phyloP scores from a whole-genome alignment of 2,329 filamentous ascomycete species.

The Uncinocarpus reesii region DNA sequence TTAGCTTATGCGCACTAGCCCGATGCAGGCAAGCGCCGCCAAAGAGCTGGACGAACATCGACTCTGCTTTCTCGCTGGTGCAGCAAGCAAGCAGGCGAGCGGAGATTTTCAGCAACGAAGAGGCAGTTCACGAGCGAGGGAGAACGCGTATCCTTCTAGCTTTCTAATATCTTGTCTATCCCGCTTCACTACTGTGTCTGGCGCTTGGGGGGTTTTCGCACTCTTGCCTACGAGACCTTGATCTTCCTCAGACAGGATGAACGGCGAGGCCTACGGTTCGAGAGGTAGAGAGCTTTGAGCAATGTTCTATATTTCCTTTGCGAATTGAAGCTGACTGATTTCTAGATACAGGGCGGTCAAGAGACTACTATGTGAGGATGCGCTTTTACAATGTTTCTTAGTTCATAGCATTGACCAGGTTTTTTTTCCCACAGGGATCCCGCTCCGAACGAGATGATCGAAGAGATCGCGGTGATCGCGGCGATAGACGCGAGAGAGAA shows the following conservation, averaged over 20 bases:
- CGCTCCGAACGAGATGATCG: conserved; percentile 42
- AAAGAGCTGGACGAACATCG: conserved; percentile 4
- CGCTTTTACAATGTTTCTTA: neutral
- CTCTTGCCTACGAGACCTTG: neutral
- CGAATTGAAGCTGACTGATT: conserved; percentile 15
- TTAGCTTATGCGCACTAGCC: neutral
- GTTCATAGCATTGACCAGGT: conserved; percentile 21
- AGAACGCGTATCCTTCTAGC: neutral
- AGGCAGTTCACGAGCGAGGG: neutral
- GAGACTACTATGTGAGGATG: conserved; percentile 45
- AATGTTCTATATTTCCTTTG: conserved; percentile 18
- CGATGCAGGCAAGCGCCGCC: neutral
- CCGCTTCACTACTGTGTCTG: neutral
- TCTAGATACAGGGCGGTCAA: conserved; percentile 43
- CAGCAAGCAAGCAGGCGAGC: neutral
- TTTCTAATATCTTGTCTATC: neutral
- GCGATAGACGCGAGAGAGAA: conserved; percentile 43
- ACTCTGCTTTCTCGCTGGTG: neutral
- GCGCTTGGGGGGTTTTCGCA: neutral
- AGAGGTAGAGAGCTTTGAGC: conserved; percentile 47
- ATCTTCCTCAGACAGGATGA: conserved; percentile 46
- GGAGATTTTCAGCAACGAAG: neutral
- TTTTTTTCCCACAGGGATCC: conserved; percentile 27
- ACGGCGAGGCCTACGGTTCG: conserved; percentile 72
- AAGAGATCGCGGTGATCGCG: conserved; percentile 37